Percentiles rank a stretch among this genome's conserved stretches.
phyloP scores from a whole-genome alignment of 441 rosid genomes.

The Syzygium malaccense region DNA sequence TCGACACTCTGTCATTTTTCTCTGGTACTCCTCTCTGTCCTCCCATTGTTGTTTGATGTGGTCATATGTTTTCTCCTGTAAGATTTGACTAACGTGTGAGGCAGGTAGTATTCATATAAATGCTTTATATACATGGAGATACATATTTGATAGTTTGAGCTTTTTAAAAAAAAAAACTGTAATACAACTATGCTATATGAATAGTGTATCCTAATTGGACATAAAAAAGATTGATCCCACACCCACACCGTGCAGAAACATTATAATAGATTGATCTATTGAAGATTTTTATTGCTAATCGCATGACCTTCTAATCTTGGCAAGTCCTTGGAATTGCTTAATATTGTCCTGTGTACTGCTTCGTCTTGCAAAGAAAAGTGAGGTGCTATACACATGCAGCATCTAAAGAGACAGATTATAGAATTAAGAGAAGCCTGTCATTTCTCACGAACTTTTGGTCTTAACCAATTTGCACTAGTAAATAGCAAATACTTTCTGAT shows the following conservation, averaged over 20 bases:
- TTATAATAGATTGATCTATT: background rate
- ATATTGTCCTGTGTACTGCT: background rate
- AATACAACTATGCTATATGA: background rate
- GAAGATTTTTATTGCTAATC: background rate
- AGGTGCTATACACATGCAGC: background rate
- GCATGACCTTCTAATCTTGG: background rate
- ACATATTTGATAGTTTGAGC: background rate
- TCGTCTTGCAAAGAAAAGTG: background rate
- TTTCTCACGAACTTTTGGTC: background rate
- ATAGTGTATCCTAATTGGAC: background rate
- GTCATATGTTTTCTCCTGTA: background rate
- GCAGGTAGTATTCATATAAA: background rate
- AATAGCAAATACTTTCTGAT: background rate
- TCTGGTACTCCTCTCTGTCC: background rate
- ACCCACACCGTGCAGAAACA: background rate
- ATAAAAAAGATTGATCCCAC: background rate
- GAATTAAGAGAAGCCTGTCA: background rate
- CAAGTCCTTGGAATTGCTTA: background rate
- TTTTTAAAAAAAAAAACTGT: background rate
- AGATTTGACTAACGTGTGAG: background rate
- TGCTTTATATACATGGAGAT: background rate
- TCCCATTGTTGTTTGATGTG: background rate
- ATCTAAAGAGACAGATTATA: background rate
- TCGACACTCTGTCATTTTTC: background rate
- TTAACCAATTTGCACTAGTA: background rate